These are phyloP conservation scores for Tuber borchii DNA, from an alignment of 495 filamentous ascomycete species.

Conservation along the genomic window DNA sequence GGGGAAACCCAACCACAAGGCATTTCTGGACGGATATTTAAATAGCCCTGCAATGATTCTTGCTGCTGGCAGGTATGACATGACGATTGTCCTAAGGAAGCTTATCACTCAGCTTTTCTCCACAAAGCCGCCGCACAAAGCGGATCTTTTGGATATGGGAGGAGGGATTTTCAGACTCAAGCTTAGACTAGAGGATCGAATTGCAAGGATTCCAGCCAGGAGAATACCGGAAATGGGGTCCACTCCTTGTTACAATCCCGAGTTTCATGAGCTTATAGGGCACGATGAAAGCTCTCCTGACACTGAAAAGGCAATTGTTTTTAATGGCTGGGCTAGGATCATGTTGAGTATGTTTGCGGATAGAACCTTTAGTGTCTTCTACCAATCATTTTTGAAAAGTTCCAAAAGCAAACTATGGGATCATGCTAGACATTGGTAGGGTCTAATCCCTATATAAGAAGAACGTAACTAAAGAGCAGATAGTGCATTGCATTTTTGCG, in stretches of 20 bases:
- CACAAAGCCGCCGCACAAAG: slow-evolving; percentile 23
- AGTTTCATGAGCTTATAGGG: not conserved
- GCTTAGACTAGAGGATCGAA: slow-evolving; percentile 32
- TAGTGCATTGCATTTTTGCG: slow-evolving; percentile 52
- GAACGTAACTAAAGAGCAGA: not conserved
- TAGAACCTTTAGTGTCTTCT: slow-evolving; percentile 51
- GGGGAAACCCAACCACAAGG: slow-evolving; percentile 16
- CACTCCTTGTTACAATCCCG: slow-evolving; percentile 15
- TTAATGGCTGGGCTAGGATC: slow-evolving; percentile 39
- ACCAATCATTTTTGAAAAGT: slow-evolving; percentile 54
- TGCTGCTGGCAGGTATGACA: slow-evolving; percentile 35
- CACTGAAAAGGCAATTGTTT: slow-evolving; percentile 22
- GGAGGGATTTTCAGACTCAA: slow-evolving; percentile 38
- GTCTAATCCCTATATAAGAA: not conserved
- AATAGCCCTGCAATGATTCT: slow-evolving; percentile 38
- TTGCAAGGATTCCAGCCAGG: slow-evolving; percentile 38
- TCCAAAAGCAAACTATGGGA: slow-evolving; percentile 53
- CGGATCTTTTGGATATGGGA: slow-evolving; percentile 35
- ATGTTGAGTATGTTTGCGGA: slow-evolving; percentile 38
- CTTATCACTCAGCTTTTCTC: slow-evolving; percentile 34
- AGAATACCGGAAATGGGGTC: slow-evolving; percentile 41
- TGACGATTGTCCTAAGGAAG: slow-evolving; percentile 25
- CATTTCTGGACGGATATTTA: slow-evolving; percentile 11
- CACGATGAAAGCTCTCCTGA: not conserved
- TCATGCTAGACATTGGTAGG: slow-evolving; percentile 50